A percentile compares a stretch with the other conserved stretches of the same genome.
These are phyloP conservation scores for Trichoderma simmonsii DNA, from an alignment of 2,329 filamentous ascomycete species.

Conservation along the genomic window DNA sequence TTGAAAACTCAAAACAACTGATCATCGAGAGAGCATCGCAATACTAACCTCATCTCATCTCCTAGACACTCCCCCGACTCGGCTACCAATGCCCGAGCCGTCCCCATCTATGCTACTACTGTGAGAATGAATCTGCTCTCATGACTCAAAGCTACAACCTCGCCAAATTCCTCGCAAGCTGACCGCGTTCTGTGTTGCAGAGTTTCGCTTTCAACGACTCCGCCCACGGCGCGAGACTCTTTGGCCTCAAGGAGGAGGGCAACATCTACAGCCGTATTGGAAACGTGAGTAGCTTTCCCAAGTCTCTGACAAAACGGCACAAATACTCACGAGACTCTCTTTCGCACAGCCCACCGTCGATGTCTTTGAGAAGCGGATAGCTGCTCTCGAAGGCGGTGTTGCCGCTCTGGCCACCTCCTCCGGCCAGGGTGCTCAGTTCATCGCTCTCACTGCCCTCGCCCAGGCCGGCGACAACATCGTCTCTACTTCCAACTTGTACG, in stretches of 20 bases:
- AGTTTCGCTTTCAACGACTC: constrained; percentile 95
- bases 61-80: constrained; percentile 74
- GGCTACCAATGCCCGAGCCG: constrained; percentile 80
- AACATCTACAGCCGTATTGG: constrained; percentile 98
- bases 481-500: constrained; percentile 85
- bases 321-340: not conserved
- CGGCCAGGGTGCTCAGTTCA: constrained; percentile 89
- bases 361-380: constrained; percentile 94
- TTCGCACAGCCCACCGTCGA: constrained; percentile 76
- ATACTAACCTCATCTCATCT: constrained; percentile 13
- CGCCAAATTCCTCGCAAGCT: not conserved
- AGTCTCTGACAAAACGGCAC: not conserved
- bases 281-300: constrained; percentile 60
- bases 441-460: constrained; percentile 80
- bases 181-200: constrained; percentile 40
- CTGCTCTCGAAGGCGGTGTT: constrained; percentile 89
- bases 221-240: constrained; percentile 89
- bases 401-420: constrained; percentile 82
- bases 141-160: not conserved
- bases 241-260: constrained; percentile 93
- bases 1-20: not conserved
- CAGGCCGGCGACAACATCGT: constrained; percentile 90
- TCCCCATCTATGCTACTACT: constrained; percentile 95
- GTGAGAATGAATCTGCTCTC: constrained; percentile 31
- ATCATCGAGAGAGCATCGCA: not conserved